Conservation (phyloP, 345 rosid genomes). For the Ailanthus altissimus region DNA sequence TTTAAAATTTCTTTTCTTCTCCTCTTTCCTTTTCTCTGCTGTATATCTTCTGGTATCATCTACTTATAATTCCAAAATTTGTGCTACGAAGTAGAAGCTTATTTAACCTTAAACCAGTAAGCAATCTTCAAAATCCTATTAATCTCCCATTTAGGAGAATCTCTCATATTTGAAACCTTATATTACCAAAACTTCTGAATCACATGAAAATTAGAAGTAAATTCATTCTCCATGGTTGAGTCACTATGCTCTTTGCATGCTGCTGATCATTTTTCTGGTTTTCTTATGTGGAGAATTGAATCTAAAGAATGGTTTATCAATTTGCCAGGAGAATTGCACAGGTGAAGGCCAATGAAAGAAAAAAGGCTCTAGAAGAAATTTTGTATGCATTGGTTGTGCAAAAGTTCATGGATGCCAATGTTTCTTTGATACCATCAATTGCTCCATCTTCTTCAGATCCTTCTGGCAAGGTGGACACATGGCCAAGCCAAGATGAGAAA, state of each 20-base stretch:
- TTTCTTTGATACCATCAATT: slow-evolving; percentile 70
- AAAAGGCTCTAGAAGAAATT: slow-evolving; percentile 78
- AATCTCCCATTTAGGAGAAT: background rate
- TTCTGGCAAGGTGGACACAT: slow-evolving; percentile 58
- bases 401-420: slow-evolving; percentile 87
- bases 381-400: slow-evolving; percentile 87
- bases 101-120: background rate
- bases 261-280: background rate
- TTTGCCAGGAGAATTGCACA: slow-evolving; percentile 86
- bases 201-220: background rate
- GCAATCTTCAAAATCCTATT: too few relatives aligned
- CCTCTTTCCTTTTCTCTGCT: background rate
- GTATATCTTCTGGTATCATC: background rate
- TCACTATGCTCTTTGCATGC: background rate
- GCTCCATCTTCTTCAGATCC: slow-evolving; percentile 49
- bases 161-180: background rate
- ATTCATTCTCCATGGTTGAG: background rate
- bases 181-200: background rate
- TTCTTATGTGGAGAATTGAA: slow-evolving; percentile 10
- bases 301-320: slow-evolving; percentile 2
- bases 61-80: background rate
- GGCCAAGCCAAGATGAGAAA: slow-evolving; percentile 70
- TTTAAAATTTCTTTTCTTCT: background rate
- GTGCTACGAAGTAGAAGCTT: background rate
- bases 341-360: slow-evolving; percentile 88